These are phyloP conservation scores for Aspergillus chevalieri DNA, from an alignment of 2,329 filamentous ascomycete genomes.

Conservation along the genomic window DNA sequence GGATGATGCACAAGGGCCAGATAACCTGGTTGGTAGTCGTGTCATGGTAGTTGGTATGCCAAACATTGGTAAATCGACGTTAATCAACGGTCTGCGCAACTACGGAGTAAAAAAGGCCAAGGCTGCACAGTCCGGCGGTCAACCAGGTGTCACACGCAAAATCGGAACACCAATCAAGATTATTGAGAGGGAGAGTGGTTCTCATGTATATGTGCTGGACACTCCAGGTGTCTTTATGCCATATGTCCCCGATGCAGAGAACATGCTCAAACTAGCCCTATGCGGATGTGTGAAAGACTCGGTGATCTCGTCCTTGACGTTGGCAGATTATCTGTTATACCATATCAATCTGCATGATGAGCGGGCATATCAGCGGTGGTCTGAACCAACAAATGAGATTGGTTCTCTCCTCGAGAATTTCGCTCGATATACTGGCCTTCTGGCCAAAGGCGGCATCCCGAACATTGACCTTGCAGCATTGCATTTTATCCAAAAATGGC, in stretches of 20 bases:
- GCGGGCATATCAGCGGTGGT: conserved; percentile 57
- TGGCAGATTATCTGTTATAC: conserved; percentile 88
- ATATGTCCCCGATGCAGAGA: conserved; percentile 74
- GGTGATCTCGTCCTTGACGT: conserved; percentile 66
- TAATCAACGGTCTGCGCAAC: conserved; percentile 79
- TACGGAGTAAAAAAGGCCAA: conserved; percentile 61
- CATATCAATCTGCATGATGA: conserved; percentile 67
- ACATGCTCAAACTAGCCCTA: conserved; percentile 92
- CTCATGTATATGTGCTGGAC: conserved; percentile 77
- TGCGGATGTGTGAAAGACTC: conserved; percentile 88
- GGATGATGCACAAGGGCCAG: conserved; percentile 24
- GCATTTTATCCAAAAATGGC: conserved; percentile 77
- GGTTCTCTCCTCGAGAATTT: conserved; percentile 63
- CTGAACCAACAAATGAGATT: conserved; percentile 77
- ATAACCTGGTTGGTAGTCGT: conserved; percentile 68
- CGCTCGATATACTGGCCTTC: conserved; percentile 66
- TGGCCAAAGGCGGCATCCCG: conserved; percentile 66
- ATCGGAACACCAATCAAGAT: conserved; percentile 79
- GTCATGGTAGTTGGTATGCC: conserved; percentile 94
- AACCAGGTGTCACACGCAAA: conserved; percentile 86
- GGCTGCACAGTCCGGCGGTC: conserved; percentile 72
- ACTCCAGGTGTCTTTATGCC: conserved; percentile 94
- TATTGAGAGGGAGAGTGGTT: conserved; percentile 48
- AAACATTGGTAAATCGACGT: conserved; percentile 90
- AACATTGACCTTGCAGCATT: conserved; percentile 68